These are phyloP conservation scores for Starmera stellimalicola DNA, from an alignment of 1,139 yeast genomes.

Conservation along the genomic window DNA sequence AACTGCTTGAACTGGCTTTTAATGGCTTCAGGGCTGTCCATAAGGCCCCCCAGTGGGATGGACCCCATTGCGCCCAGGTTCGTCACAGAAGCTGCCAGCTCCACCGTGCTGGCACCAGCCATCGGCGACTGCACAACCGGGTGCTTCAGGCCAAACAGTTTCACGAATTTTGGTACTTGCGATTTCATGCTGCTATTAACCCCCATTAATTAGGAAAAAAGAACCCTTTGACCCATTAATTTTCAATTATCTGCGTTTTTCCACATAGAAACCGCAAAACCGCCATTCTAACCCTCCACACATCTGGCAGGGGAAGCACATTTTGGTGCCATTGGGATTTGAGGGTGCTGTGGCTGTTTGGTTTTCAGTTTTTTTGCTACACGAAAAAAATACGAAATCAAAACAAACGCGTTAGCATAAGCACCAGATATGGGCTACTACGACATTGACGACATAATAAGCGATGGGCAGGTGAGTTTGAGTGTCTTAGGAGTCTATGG, in stretches of 20 bases:
- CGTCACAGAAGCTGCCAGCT: slow-evolving; percentile 31
- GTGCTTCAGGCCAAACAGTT: slow-evolving; percentile 18
- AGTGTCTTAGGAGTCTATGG: background rate
- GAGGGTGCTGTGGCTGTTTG: no score
- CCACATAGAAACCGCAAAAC: no score
- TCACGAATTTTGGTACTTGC: slow-evolving; percentile 8
- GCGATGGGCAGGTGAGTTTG: slow-evolving; percentile 46
- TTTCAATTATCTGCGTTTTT: no score
- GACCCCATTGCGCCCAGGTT: slow-evolving; percentile 38
- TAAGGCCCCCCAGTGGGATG: slow-evolving; percentile 24
- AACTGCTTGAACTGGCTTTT: slow-evolving; percentile 6
- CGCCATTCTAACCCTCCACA: no score
- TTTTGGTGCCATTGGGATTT: no score
- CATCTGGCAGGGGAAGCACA: no score
- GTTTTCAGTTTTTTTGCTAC: no score
- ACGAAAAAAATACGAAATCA: no score
- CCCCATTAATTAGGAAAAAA: no score
- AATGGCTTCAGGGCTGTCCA: slow-evolving; percentile 7
- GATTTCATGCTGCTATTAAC: slow-evolving; percentile 9
- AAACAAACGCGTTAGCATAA: no score
- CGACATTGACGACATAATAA: slow-evolving; percentile 80
- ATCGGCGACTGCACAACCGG: slow-evolving; percentile 45
- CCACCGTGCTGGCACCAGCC: slow-evolving; percentile 41
- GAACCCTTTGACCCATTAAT: no score
- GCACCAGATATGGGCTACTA: slow-evolving; percentile 43